Percentiles rank a stretch among this genome's conserved stretches.
Conservation (phyloP, 2,329 filamentous ascomycete genomes). For the Shiraia sp. region DNA sequence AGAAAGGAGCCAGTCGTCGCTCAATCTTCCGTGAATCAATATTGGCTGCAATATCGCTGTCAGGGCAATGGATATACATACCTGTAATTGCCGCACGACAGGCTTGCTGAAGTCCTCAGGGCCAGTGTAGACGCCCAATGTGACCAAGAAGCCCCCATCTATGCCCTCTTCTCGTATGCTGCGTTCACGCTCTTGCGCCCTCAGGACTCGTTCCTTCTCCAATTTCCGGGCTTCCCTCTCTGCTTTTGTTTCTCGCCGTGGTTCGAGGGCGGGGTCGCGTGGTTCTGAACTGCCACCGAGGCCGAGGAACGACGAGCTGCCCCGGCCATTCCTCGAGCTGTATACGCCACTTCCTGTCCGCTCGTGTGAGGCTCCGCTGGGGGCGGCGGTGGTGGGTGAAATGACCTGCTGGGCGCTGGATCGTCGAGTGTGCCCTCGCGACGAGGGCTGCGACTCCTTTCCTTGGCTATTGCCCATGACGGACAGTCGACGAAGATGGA, state of each 20-base stretch:
- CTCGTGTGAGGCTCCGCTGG: conserved; percentile 29
- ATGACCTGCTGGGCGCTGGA: conserved; percentile 36
- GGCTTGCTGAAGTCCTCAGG: conserved; percentile 91
- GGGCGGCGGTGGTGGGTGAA: conserved; percentile 34
- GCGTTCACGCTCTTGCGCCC: conserved; percentile 82
- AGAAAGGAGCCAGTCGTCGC: conserved; percentile 89
- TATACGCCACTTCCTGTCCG: conserved; percentile 45
- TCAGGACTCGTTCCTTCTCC: conserved; percentile 76
- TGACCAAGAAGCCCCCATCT: conserved; percentile 93
- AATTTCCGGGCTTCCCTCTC: conserved; percentile 85
- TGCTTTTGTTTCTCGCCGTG: conserved; percentile 83
- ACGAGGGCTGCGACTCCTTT: conserved; percentile 50
- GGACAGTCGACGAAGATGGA: conserved; percentile 8
- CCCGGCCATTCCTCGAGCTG: conserved; percentile 53
- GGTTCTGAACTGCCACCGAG: conserved; percentile 55
- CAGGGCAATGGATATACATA: conserved; percentile 49
- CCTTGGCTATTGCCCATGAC: conserved; percentile 54
- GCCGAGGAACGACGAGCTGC: conserved; percentile 63
- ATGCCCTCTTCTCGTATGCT: conserved; percentile 92
- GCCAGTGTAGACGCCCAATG: conserved; percentile 89
- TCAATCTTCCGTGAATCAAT: conserved; percentile 71
- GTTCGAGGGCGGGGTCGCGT: conserved; percentile 56
- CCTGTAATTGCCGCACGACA: conserved; percentile 87
- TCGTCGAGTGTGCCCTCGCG: conserved; percentile 39
- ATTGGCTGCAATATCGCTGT: conserved; percentile 2